Evolutionary conservation across 2,329 filamentous ascomycete genomes (phyloP), one percentile per base, ranked within the genome.

Genomic region (Nemania sp.): DNA sequence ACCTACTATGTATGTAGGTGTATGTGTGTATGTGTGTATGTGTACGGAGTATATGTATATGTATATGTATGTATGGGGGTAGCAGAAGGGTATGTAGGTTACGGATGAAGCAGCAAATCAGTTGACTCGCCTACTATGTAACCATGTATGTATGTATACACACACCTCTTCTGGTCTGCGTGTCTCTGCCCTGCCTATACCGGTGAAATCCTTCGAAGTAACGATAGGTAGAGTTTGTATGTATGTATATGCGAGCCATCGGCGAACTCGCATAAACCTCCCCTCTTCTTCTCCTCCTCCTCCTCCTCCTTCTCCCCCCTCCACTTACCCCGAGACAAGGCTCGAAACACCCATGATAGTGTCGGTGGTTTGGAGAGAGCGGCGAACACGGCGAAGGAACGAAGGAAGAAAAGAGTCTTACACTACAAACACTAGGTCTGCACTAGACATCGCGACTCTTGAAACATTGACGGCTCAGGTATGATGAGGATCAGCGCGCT

Each of bases 401-500:
- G 35, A 41, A 41, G 35, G 35, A 41, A 41, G 6, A 15, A 13
- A 41, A 15, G 27, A 27, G 59, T 32, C 29, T 32, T 8, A 32
- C 29, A 32, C 29, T 32, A 32, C 29, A 8, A 8, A n/a, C n/a
- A n/a, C n/a, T n/a, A n/a, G n/a, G n/a, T n/a, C n/a, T n/a, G n/a
- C n/a, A n/a, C n/a, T 13, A 41, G 35, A 38, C 10, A 20, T 7
- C 35, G 47, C 53, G 57, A 35, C 54, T 59, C 41, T 57, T 45
- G 61, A 64, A 64, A 68, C 56, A 22, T 26, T 29, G 38, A 26
- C 43, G 6, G 15, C 8, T 41, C 35, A 41, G 35, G 3, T 41
- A 35, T 56, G 57, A 53, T 66, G 53, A 69, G 35, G 63, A 69
- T 69, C 67, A 66, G 67, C 59, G 59, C 59, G 59, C 22, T 58